Conservation (phyloP, 2,329 filamentous ascomycete species). For the Aspergillus awamori region DNA sequence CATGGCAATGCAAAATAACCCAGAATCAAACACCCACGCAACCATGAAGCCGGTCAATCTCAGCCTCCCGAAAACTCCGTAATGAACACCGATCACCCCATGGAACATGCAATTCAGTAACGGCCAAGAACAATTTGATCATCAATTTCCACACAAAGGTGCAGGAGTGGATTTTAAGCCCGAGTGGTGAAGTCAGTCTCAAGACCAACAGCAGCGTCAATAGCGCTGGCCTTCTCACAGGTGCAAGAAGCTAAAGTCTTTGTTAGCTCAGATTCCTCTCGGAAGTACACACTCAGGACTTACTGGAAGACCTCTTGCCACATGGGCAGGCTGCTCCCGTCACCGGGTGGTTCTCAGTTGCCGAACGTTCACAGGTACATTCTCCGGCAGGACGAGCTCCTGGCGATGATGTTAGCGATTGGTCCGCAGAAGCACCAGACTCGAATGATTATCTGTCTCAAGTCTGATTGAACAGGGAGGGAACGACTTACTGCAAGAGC, state of each 20-base stretch:
- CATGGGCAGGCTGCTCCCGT: slow-evolving; percentile 71
- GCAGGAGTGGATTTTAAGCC: slow-evolving; percentile 22
- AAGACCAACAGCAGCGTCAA: slow-evolving; percentile 62
- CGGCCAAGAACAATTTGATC: background rate
- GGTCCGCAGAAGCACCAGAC: slow-evolving; percentile 5
- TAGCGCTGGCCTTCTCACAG: slow-evolving; percentile 73
- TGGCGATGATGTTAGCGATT: slow-evolving; percentile 29
- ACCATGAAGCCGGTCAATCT: background rate
- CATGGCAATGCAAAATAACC: background rate
- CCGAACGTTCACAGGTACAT: slow-evolving; percentile 78
- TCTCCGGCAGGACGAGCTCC: slow-evolving; percentile 73
- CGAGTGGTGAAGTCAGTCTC: slow-evolving; percentile 89
- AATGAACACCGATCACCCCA: slow-evolving; percentile 10
- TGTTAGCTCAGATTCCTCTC: slow-evolving; percentile 17
- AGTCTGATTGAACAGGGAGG: background rate
- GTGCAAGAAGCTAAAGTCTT: slow-evolving; percentile 67
- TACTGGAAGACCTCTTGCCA: slow-evolving; percentile 72
- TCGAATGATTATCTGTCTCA: slow-evolving; percentile 20
- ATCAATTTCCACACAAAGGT: background rate
- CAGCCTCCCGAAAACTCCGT: background rate
- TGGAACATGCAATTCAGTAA: background rate
- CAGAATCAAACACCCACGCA: background rate
- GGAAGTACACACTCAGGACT: slow-evolving; percentile 33
- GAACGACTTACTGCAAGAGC: slow-evolving; percentile 70
- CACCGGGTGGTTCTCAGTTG: slow-evolving; percentile 67